These are phyloP conservation scores for Flaveria robusta DNA, from an alignment of 129 eudicot species.

Conservation along the genomic window DNA sequence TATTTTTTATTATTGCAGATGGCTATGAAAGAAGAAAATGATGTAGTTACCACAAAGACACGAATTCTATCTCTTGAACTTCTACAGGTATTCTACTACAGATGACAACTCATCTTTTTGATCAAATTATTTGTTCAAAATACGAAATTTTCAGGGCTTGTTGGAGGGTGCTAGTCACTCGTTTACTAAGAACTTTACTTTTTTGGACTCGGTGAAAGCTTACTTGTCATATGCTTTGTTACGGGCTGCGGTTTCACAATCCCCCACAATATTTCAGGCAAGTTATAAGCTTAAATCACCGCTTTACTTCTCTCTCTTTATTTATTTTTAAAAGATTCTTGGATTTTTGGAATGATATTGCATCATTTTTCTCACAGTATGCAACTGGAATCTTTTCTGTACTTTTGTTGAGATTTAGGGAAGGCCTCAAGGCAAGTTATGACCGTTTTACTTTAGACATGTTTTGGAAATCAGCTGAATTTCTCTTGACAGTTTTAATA, in stretches of 20 bases:
- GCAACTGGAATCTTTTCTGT: constrained; percentile 84
- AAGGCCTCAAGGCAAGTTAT: constrained; percentile 69
- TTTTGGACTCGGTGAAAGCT: constrained; percentile 89
- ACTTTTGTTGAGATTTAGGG: constrained; percentile 79
- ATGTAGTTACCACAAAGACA: constrained; percentile 77
- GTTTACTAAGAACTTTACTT: constrained; percentile 75
- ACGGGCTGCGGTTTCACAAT: constrained; percentile 76
- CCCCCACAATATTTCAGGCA: constrained; percentile 77
- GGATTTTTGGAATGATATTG: constrained; percentile 23
- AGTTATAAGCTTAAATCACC: constrained; percentile 25
- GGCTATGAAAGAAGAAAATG: constrained; percentile 95
- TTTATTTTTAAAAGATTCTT: neutral
- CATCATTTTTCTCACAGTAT: constrained; percentile 51
- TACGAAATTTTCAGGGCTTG: constrained; percentile 52
- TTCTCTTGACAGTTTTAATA: constrained; percentile 13
- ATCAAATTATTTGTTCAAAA: neutral
- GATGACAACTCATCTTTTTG: constrained; percentile 27
- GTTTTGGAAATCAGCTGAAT: neutral
- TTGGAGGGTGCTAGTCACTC: constrained; percentile 79
- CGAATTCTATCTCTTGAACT: constrained; percentile 87
- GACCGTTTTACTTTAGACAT: constrained; percentile 8
- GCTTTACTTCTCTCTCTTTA: neutral
- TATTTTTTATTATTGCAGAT: constrained; percentile 51
- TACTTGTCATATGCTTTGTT: constrained; percentile 79
- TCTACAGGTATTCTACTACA: constrained; percentile 62